Evolutionary conservation across 2,329 filamentous ascomycete genomes (phyloP), one percentile per base, ranked within the genome.

Genomic region (Corinectria fuckeliana): DNA sequence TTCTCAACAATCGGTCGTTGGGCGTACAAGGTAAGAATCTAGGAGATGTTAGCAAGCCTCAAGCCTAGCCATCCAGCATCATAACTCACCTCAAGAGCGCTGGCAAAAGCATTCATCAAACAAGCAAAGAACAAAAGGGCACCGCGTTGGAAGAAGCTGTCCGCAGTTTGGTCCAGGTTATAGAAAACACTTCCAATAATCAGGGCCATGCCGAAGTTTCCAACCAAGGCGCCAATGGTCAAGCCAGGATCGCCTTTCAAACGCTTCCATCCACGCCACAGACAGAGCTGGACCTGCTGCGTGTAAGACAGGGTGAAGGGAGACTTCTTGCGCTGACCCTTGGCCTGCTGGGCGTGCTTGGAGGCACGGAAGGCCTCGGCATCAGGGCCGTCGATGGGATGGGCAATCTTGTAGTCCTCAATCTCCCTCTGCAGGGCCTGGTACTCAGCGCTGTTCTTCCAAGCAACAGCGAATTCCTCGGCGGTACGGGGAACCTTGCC

Each of bases 1-100:
- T 97, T 97, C 73, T 97, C 92, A 60, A 97, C 92, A 69, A 97
- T 96, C 1, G 91, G 90, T 34, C 93, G 89, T 84, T 97, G 93
- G 2, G 91, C 86, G 72, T 95, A 97, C 4, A 97, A 83, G 0
- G 91, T 93, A 30, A 95, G 77, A 72, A 97, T 95, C 82, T 89
- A 60, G 0, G 3, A 0, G 2, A 0, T n/a, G 56, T 62, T 10
- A 60, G 58, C 2, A 42, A 1, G 21, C 41, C 34, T 11, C 8
- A 2, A 36, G 3, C 3, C 4, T 4, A 11, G 18, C 1, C 13
- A 18, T 11, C 2, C 28, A 14, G 7, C n/a, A 7, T 18, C 14
- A 8, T 63, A 28, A 72, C 78, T 65, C 68, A 87, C 84, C 75
- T 95, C 92, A 36, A 95, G 83, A 56, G 90, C 90, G 72, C 87